Base-by-base conservation (phyloP, 805 yeast species). In the Candida vaughaniae region DNA sequence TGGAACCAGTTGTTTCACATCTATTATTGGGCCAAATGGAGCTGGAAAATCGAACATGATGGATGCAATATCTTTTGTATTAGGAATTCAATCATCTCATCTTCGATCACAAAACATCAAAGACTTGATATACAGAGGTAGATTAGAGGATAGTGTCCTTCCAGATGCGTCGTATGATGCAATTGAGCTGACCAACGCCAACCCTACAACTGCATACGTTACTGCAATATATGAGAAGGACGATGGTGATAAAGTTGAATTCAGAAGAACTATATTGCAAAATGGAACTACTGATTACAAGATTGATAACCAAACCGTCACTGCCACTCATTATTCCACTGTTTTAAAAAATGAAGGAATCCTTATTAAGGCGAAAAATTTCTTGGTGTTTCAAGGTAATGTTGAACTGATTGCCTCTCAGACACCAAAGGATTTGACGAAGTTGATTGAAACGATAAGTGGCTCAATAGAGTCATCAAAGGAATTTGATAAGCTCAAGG, bases 11-110 rank as follows among this genome's bases (percentile, higher is more conserved):
- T 71, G 75, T 42, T 93, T 93, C 66, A 87, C 96, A 1, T 82
- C 95, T 30, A 86, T 93, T 44, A 85, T 93, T 40, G 99, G 99
- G 1, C 98, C 98, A n/a, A 93, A 93, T 70, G 99, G 99, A 22
- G 85, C 97, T 1, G 99, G 99, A 6, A 93, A 93, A 64, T 85
- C 96, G 28, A 93, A 93, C 55, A 85, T 93, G 80, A 90, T 93
- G 85, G 99, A 93, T 58, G 97, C 99, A 23, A 84, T 93, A 31
- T 83, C 96, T 15, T 93, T 93, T 59, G 98, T 91, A 6, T 71
- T 93, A 25, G 99, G 99, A 17, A 80, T 91, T 32, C 70, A 83
- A 48, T 75, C 88, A 15, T 63, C 71, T 12, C 90, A 85, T 39
- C 68, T 93, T 41, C 75, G 99, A 49, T 86, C 96, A 1, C 66